phyloP scores from a whole-genome alignment of 768 basidiomycete genomes.

The Naganishia onofrii region DNA sequence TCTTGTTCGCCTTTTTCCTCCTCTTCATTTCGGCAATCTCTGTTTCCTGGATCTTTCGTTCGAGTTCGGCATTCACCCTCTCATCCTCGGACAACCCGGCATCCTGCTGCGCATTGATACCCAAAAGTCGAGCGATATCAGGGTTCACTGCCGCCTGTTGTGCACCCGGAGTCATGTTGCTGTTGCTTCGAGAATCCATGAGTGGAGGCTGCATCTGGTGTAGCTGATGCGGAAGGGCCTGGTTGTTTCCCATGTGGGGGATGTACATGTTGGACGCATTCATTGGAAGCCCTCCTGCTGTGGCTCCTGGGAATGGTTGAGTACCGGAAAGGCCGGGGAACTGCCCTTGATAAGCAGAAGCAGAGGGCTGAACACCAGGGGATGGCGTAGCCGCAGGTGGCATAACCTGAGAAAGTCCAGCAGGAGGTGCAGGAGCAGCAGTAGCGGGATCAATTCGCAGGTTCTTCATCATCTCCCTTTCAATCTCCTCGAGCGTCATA shows the following conservation, averaged over 20 bases:
- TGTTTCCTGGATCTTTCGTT: slow-evolving; percentile 40
- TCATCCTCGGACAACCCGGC: slow-evolving; percentile 20
- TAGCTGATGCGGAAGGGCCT: slow-evolving; percentile 34
- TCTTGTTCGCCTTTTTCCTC: slow-evolving; percentile 41
- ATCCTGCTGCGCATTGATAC: slow-evolving; percentile 5
- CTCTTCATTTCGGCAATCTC: slow-evolving; percentile 39
- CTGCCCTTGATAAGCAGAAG: slow-evolving; percentile 21
- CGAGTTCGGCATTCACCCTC: slow-evolving; percentile 34
- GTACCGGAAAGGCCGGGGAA: not conserved
- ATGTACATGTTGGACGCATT: not conserved
- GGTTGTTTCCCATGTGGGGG: not conserved
- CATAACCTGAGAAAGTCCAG: not conserved
- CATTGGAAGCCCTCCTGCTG: not conserved
- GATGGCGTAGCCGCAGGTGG: not conserved
- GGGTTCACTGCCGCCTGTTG: not conserved
- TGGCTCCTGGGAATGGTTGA: not conserved
- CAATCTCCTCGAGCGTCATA: slow-evolving; percentile 46
- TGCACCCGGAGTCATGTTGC: not conserved
- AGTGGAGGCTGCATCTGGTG: slow-evolving; percentile 7
- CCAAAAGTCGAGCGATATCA: slow-evolving; percentile 10
- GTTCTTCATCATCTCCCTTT: slow-evolving; percentile 44
- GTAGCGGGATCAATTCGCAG: slow-evolving; percentile 26
- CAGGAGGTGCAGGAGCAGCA: slow-evolving; percentile 25
- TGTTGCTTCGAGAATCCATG: not conserved
- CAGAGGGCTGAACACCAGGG: not conserved